These are phyloP conservation scores for Colletotrichum sp. DNA, from an alignment of 2,329 filamentous ascomycete genomes.

Conservation along the genomic window DNA sequence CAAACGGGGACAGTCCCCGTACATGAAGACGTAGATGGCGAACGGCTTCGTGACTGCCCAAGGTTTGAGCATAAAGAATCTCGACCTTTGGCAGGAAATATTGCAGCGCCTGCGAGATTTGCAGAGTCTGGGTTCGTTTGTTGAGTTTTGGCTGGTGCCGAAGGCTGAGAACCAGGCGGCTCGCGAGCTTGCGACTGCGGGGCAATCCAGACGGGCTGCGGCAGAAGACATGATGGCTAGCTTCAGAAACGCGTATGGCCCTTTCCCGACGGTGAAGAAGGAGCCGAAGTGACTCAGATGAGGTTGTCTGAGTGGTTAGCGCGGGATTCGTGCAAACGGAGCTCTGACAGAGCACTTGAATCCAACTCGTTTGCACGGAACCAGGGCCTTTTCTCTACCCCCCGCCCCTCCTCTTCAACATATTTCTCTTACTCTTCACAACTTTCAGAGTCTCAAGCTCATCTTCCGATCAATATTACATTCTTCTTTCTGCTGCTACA, in stretches of 20 bases:
- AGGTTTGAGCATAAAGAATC: background rate
- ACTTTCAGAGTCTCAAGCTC: background rate
- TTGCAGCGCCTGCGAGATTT: background rate
- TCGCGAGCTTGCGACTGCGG: background rate
- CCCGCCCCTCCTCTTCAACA: background rate
- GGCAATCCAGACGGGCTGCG: background rate
- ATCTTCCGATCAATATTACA: background rate
- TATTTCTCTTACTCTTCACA: background rate
- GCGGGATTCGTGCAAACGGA: background rate
- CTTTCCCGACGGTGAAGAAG: background rate
- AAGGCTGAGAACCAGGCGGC: background rate
- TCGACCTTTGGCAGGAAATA: fast-evolving
- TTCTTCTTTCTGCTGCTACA: background rate
- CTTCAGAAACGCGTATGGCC: background rate
- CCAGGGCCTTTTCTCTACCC: background rate
- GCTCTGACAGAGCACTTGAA: background rate
- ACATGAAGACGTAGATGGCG: background rate
- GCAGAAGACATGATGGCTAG: background rate
- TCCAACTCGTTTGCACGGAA: fast-evolving
- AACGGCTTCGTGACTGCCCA: background rate
- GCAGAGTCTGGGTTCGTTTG: background rate
- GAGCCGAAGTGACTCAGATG: background rate
- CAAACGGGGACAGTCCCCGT: background rate
- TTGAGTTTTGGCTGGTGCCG: background rate
- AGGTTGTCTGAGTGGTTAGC: background rate